Conservation (phyloP, 2,329 filamentous ascomycete genomes). For the Ambrosiella xylebori region DNA sequence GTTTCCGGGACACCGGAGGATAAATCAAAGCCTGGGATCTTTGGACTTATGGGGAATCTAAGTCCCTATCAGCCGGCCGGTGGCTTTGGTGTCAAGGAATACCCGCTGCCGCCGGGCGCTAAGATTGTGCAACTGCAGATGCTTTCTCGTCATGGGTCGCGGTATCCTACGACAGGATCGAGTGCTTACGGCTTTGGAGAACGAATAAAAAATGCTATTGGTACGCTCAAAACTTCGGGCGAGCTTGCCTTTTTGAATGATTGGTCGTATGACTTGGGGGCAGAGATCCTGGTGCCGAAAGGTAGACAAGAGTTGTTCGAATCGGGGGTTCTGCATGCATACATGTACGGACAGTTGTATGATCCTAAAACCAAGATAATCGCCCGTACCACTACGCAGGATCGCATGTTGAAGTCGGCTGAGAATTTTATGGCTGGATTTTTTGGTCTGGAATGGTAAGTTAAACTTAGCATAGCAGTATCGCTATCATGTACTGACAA, state of each 20-base stretch:
- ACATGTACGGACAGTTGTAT: slow-evolving; percentile 55
- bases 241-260: slow-evolving; percentile 47
- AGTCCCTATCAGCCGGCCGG: slow-evolving; percentile 54
- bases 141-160: slow-evolving; percentile 54
- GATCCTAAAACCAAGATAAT: slow-evolving; percentile 57
- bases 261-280: slow-evolving; percentile 53
- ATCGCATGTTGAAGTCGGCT: slow-evolving; percentile 59
- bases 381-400: slow-evolving; percentile 57
- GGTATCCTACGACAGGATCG: slow-evolving; percentile 50
- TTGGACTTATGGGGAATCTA: slow-evolving; percentile 51
- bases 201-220: slow-evolving; percentile 37
- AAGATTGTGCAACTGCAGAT: slow-evolving; percentile 55
- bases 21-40: slow-evolving; percentile 36
- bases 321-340: slow-evolving; percentile 49
- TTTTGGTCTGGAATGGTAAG: slow-evolving; percentile 53
- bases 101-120: slow-evolving; percentile 45
- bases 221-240: slow-evolving; percentile 38
- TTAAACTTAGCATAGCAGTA: background rate
- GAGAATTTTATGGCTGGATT: slow-evolving; percentile 68
- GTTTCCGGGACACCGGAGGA: slow-evolving; percentile 40
- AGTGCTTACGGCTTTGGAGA: slow-evolving; percentile 37
- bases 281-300: slow-evolving; percentile 54
- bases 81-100: slow-evolving; percentile 60
- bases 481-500: background rate
- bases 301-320: slow-evolving; percentile 59